These are phyloP conservation scores for Metarhizium guizhouense DNA, from an alignment of 2,329 filamentous ascomycete genomes.

Conservation along the genomic window DNA sequence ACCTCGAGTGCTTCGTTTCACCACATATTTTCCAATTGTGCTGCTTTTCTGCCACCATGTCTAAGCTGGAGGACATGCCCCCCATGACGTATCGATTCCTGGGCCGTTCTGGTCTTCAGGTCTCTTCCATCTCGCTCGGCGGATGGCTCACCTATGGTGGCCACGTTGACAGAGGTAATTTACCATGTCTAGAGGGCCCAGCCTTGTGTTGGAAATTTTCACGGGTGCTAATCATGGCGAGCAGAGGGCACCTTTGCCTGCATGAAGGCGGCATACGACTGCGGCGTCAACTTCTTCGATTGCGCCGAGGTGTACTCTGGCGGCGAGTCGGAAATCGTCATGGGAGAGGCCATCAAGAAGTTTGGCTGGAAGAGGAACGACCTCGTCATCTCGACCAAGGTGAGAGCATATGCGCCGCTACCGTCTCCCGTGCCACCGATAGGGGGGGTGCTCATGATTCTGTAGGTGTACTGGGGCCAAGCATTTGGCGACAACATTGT, in stretches of 20 bases:
- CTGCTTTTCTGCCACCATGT: conserved; percentile 17
- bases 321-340: conserved; percentile 54
- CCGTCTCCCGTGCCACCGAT: too few species aligned
- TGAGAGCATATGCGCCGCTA: conserved; percentile 11
- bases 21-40: background rate
- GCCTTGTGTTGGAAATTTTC: background rate
- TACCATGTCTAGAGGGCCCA: too few species aligned
- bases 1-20: background rate
- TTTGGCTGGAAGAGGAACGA: conserved; percentile 54
- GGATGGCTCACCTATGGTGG: conserved; percentile 70
- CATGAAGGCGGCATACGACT: conserved; percentile 53
- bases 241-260: conserved; percentile 41
- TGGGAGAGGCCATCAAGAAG: conserved; percentile 51
- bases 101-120: conserved; percentile 62
- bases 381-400: conserved; percentile 53
- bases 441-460: background rate
- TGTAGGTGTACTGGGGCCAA: conserved; percentile 54
- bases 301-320: conserved; percentile 48
- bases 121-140: conserved; percentile 64
- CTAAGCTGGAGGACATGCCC: conserved; percentile 32
- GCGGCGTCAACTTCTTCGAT: conserved; percentile 56
- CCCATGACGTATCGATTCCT: conserved; percentile 65
- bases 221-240: conserved; percentile 5
- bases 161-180: conserved; percentile 55
- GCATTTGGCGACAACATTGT: conserved; percentile 52